phyloP scores from a whole-genome alignment of 2,329 filamentous ascomycete genomes.

The Colletotrichum noveboracense region DNA sequence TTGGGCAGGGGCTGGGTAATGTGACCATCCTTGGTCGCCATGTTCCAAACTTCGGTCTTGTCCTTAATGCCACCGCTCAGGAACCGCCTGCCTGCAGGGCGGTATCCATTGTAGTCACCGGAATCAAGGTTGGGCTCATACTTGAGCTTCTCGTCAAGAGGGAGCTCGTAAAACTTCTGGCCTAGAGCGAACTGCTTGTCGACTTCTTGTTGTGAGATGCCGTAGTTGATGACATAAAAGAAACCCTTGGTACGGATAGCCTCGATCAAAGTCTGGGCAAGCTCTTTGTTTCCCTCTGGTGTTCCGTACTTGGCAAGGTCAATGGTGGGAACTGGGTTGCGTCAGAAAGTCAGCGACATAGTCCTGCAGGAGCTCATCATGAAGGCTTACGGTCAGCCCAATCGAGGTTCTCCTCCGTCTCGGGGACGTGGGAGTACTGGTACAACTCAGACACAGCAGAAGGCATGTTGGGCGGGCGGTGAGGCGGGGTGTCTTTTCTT shows the following conservation, averaged over 20 bases:
- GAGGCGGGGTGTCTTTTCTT: background rate
- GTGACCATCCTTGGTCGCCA: constrained; percentile 36
- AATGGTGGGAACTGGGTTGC: constrained; percentile 32
- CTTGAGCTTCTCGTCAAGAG: constrained; percentile 65
- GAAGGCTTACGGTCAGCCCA: constrained; percentile 38
- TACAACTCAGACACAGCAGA: constrained; percentile 33
- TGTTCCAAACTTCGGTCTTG: constrained; percentile 44
- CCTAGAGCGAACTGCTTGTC: constrained; percentile 65
- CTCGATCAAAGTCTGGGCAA: constrained; percentile 34
- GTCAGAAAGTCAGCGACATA: background rate
- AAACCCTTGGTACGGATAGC: constrained; percentile 46
- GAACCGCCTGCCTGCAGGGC: constrained; percentile 47
- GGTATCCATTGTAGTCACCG: constrained; percentile 63
- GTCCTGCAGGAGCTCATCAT: background rate
- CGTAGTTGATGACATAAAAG: constrained; percentile 69
- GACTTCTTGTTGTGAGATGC: constrained; percentile 61
- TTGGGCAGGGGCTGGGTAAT: constrained; percentile 40
- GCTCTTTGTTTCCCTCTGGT: constrained; percentile 30
- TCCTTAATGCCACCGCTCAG: constrained; percentile 42
- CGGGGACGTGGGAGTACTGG: constrained; percentile 39
- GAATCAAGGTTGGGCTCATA: constrained; percentile 50
- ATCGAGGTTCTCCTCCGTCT: constrained; percentile 40
- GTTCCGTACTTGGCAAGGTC: constrained; percentile 39
- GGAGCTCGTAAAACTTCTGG: constrained; percentile 56
- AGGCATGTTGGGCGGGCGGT: constrained; percentile 30